Evolutionary conservation across 2,329 filamentous ascomycete genomes (phyloP).

Genomic region (Penicillium rolfsii): DNA sequence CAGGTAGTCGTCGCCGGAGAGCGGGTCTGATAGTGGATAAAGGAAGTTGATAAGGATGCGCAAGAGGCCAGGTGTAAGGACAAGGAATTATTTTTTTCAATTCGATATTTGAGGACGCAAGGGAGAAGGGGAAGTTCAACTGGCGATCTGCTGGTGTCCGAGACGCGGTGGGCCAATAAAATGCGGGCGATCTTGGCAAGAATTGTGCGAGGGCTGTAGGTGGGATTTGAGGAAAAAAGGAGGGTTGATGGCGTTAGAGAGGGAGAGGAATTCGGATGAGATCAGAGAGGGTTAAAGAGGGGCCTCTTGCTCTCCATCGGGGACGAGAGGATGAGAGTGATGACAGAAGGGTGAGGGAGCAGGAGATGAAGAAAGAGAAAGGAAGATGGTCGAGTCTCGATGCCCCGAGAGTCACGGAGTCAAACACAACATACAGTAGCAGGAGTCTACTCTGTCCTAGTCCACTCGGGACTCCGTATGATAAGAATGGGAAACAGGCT

Average conservation of each 20-base stretch:
- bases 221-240: neutral
- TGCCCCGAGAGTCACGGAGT: neutral
- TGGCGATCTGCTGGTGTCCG: constrained; percentile 28
- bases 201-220: constrained; percentile 14
- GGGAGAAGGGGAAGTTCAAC: constrained; percentile 33
- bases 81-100: constrained; percentile 5
- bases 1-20: constrained; percentile 4
- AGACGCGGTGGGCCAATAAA: constrained; percentile 23
- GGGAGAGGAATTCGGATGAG: constrained; percentile 10
- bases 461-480: too few relatives aligned
- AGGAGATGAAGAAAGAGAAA: neutral
- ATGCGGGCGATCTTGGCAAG: constrained; percentile 26
- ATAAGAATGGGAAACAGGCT: neutral
- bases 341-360: constrained; percentile 9
- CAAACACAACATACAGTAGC: neutral
- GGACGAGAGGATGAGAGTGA: neutral
- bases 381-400: neutral
- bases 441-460: neutral
- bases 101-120: constrained; percentile 30
- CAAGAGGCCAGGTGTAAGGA: constrained; percentile 12
- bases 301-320: neutral
- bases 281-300: neutral
- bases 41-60: constrained; percentile 3
- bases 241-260: constrained; percentile 1
- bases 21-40: constrained; percentile 7